phyloP scores from a whole-genome alignment of 2,329 filamentous ascomycete species.

The Sporothrix pseudoabietina region DNA sequence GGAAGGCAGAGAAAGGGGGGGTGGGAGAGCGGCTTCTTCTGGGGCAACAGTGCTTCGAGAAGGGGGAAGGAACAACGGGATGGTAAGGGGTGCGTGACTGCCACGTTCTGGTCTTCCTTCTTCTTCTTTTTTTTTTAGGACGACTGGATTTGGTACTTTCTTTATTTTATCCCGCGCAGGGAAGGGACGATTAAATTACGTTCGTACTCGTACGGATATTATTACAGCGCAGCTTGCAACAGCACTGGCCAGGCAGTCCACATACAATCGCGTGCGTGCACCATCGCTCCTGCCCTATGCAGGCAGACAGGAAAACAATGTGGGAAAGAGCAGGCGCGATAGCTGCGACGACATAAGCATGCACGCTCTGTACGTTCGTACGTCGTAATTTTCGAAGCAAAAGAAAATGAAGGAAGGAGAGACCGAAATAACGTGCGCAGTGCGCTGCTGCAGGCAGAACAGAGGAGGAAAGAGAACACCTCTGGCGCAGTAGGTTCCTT shows the following conservation, averaged over 20 bases:
- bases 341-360: neutral
- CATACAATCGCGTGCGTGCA: neutral
- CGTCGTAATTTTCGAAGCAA: neutral
- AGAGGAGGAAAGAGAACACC: slow-evolving; percentile 11
- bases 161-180: neutral
- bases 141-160: neutral
- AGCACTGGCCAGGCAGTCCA: slow-evolving; percentile 7
- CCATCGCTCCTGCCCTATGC: neutral
- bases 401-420: neutral
- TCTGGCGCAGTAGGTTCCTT: slow-evolving; percentile 10
- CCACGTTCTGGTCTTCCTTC: slow-evolving; percentile 29
- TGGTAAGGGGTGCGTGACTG: slow-evolving; percentile 26
- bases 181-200: slow-evolving; percentile 18
- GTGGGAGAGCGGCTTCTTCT: slow-evolving; percentile 18
- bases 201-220: neutral
- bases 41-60: slow-evolving; percentile 33
- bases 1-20: neutral
- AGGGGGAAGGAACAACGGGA: slow-evolving; percentile 33
- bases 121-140: too few species aligned
- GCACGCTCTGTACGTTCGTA: too few species aligned
- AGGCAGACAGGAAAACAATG: neutral
- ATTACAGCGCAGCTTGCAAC: neutral
- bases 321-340: neutral
- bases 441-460: slow-evolving; percentile 5
- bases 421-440: slow-evolving; percentile 6